Base-by-base conservation (phyloP, 2,329 filamentous ascomycete species). In the Balansia obtecta region DNA sequence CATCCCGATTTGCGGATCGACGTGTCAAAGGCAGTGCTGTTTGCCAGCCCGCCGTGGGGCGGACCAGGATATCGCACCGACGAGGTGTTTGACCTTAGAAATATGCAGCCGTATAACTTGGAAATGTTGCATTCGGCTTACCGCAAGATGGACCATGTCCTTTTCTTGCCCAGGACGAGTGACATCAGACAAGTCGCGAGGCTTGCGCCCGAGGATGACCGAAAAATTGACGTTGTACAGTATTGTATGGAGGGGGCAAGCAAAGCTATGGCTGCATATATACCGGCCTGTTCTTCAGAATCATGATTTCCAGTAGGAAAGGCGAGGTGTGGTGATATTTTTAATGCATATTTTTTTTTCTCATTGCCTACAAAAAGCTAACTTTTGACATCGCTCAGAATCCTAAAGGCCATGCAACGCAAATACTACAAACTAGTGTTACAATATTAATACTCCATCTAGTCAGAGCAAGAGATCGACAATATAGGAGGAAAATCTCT, bases 161-260 rank as follows among this genome's bases (percentile, higher is more conserved):
- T 98, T 7, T 98, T 86, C 61, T 72, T 98, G 16, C 93, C 94
- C 1, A 77, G 94, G 52, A 93, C 85, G 1, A 91, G 88, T 54
- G 83, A 95, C 64, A 64, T 95, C 48, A 77, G 82, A 47, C 89
- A 95, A 66, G 74, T 95, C 54, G 86, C 87, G 4, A 74, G 66
- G 55, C 61, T 83, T 33, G 71, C 68, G 1, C 71, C 72, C 1
- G 18, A 11, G 10, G 56, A 68, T 2, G 68, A 68, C 11, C 68
- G 65, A 22, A 86, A 85, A 67, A 72, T 88, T 16, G 80, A 85
- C 43, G 82, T 91, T 27, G 80, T 87, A 46, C 93, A 98, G 69
- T 97, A 97, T 64, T 95, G 90, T 62, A 87, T 95, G 71, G 76
- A 86, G 58, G 88, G 89, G 12, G 86, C 86, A 7, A 96, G 90